A percentile compares a stretch with the other conserved stretches of the same genome.
Evolutionary conservation across 805 yeast genomes (phyloP).

Genomic region (Grigorovia jiainica): DNA sequence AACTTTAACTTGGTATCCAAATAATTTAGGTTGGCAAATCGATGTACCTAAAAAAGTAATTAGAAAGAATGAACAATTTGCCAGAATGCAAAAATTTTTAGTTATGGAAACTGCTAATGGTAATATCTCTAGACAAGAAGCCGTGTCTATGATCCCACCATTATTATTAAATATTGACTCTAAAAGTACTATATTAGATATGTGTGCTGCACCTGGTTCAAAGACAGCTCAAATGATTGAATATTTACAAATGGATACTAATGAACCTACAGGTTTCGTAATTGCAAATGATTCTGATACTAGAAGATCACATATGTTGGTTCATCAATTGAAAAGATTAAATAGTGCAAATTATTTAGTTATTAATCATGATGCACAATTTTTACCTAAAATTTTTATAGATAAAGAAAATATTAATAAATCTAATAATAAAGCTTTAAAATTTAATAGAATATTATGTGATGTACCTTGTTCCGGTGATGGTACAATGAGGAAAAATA

Average conservation of each 20-base stretch:
- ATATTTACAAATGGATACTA: slow-evolving; percentile 62
- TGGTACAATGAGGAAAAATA: slow-evolving; percentile 95
- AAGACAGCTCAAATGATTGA: slow-evolving; percentile 95
- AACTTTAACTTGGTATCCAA: slow-evolving; percentile 79
- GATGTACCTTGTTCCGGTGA: slow-evolving; percentile 99
- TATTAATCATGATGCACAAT: slow-evolving; percentile 94
- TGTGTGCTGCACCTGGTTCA: slow-evolving; percentile 99
- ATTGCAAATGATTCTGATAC: slow-evolving; percentile 94
- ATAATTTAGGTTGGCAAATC: slow-evolving; percentile 82
- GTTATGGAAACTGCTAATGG: slow-evolving; percentile 95
- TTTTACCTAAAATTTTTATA: slow-evolving; percentile 71
- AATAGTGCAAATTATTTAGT: slow-evolving; percentile 88
- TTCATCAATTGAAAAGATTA: slow-evolving; percentile 90
- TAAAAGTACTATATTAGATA: slow-evolving; percentile 82
- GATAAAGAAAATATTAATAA: slow-evolving; percentile 8
- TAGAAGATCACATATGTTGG: slow-evolving; percentile 93
- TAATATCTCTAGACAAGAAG: slow-evolving; percentile 91
- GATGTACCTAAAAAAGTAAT: slow-evolving; percentile 88
- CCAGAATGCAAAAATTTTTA: slow-evolving; percentile 79
- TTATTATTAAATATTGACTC: slow-evolving; percentile 82
- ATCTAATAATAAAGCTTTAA: slow-evolving; percentile 43
- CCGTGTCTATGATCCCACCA: slow-evolving; percentile 98
- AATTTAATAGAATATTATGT: slow-evolving; percentile 87
- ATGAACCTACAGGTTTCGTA: slow-evolving; percentile 74
- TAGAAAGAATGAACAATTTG: slow-evolving; percentile 75